Percentiles rank a stretch among this genome's conserved stretches.
Conservation (phyloP, 108 stramenopile genomes). For the Nitzschia sp. region DNA sequence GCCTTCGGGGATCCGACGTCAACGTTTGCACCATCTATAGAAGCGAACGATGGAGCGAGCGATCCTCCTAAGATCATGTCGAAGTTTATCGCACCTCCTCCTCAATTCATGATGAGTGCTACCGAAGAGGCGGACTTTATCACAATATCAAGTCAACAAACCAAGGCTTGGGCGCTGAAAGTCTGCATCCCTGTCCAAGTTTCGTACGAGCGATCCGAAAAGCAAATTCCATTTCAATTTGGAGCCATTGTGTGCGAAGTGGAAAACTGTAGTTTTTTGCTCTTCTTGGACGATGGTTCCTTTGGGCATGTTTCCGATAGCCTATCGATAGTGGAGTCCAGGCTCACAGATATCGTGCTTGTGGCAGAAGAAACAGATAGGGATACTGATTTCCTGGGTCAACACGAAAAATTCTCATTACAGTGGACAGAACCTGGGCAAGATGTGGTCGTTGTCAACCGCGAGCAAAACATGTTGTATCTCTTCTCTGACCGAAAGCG, state of each 20-base stretch:
- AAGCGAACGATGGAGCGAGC: background rate
- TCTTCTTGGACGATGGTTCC: slow-evolving; percentile 9
- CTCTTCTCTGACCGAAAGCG: slow-evolving; percentile 33
- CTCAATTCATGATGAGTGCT: slow-evolving; percentile 47
- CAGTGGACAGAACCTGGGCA: slow-evolving; percentile 33
- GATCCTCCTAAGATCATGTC: background rate
- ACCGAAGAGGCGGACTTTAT: slow-evolving; percentile 31
- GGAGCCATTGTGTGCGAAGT: slow-evolving; percentile 16
- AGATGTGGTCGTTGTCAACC: slow-evolving; percentile 59
- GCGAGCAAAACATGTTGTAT: slow-evolving; percentile 44
- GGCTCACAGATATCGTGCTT: slow-evolving; percentile 1
- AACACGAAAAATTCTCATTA: background rate
- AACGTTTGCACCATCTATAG: background rate
- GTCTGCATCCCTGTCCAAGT: slow-evolving; percentile 29
- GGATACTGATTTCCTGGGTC: background rate
- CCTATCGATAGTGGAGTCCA: background rate
- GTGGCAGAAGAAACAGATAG: background rate
- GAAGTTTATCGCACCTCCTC: slow-evolving; percentile 37
- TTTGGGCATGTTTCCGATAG: background rate
- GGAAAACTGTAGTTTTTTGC: slow-evolving; percentile 17
- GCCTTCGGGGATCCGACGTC: background rate
- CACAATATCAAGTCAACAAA: background rate
- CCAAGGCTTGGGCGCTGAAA: slow-evolving; percentile 56
- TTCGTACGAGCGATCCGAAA: background rate
- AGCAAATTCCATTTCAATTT: slow-evolving; percentile 19